Evolutionary conservation across 768 basidiomycete species (phyloP).

Genomic region (Leccinum longicurvipes): DNA sequence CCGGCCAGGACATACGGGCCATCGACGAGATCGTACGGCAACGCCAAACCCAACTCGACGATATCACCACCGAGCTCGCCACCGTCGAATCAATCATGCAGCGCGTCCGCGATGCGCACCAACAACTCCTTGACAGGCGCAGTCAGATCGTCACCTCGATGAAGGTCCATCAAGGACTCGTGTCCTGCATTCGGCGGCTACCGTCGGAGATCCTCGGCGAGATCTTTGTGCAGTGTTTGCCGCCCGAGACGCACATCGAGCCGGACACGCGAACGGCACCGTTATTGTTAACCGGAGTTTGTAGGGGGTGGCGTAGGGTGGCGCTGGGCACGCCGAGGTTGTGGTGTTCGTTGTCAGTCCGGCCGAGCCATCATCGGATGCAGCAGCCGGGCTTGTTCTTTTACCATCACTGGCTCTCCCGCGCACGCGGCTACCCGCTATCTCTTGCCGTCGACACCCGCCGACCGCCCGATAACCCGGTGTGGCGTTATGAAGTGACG

Average conservation of each 20-base stretch:
- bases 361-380: background rate
- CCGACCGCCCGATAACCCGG: conserved; percentile 11
- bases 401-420: conserved; percentile 21
- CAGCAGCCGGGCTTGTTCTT: conserved; percentile 11
- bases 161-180: conserved; percentile 18
- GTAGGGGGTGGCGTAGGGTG: conserved; percentile 41
- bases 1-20: conserved; percentile 7
- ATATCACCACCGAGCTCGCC: conserved; percentile 12
- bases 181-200: conserved; percentile 33
- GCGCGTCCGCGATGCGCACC: conserved; percentile 2
- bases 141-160: conserved; percentile 15
- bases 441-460: conserved; percentile 21
- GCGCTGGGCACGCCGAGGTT: conserved; percentile 39
- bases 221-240: conserved; percentile 42
- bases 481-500: conserved; percentile 22
- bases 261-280: conserved; percentile 30
- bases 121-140: conserved; percentile 12
- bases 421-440: conserved; percentile 15
- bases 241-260: conserved; percentile 22
- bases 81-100: conserved; percentile 13
- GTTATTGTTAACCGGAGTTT: conserved; percentile 39
- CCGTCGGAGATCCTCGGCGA: conserved; percentile 46
- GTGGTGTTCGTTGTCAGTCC: conserved; percentile 42
- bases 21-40: conserved; percentile 16
- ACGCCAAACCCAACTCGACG: conserved; percentile 13